A percentile compares a stretch with the other conserved stretches of the same genome.
These are phyloP conservation scores for Diaporthe velutina DNA, from an alignment of 2,329 filamentous ascomycete genomes.

Conservation along the genomic window DNA sequence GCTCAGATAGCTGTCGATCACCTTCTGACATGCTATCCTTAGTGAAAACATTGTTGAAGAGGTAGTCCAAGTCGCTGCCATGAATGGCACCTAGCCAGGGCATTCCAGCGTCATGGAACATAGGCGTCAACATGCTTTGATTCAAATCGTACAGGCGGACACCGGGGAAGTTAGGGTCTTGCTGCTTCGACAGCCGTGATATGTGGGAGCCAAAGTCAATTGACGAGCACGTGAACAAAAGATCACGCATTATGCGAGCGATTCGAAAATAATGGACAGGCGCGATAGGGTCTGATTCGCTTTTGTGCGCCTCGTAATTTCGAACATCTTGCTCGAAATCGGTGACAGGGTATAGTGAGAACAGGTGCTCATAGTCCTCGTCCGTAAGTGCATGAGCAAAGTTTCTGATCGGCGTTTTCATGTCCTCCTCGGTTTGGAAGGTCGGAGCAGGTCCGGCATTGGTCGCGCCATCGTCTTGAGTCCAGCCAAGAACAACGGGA, in stretches of 20 bases:
- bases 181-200: constrained; percentile 30
- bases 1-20: constrained; percentile 39
- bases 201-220: constrained; percentile 43
- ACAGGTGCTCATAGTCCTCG: constrained; percentile 43
- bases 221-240: constrained; percentile 44
- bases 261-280: constrained; percentile 44
- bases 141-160: constrained; percentile 47
- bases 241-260: constrained; percentile 43
- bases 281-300: constrained; percentile 40
- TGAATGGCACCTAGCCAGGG: constrained; percentile 44
- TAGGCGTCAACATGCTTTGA: constrained; percentile 46
- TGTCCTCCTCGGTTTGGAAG: constrained; percentile 44
- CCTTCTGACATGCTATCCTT: constrained; percentile 40
- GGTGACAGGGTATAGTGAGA: constrained; percentile 45
- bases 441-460: constrained; percentile 43
- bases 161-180: constrained; percentile 35
- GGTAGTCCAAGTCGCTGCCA: constrained; percentile 46
- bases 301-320: constrained; percentile 42
- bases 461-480: constrained; percentile 47
- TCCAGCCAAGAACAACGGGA: constrained; percentile 46
- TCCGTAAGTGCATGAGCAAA: constrained; percentile 44
- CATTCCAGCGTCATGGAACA: constrained; percentile 44
- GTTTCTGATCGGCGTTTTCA: constrained; percentile 42
- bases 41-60: constrained; percentile 44
- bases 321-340: constrained; percentile 44